A percentile compares a stretch with the other conserved stretches of the same genome.
These are phyloP conservation scores for Oryza brachyantha DNA, from an alignment of 176 grass and related monocot genomes.

Conservation along the genomic window DNA sequence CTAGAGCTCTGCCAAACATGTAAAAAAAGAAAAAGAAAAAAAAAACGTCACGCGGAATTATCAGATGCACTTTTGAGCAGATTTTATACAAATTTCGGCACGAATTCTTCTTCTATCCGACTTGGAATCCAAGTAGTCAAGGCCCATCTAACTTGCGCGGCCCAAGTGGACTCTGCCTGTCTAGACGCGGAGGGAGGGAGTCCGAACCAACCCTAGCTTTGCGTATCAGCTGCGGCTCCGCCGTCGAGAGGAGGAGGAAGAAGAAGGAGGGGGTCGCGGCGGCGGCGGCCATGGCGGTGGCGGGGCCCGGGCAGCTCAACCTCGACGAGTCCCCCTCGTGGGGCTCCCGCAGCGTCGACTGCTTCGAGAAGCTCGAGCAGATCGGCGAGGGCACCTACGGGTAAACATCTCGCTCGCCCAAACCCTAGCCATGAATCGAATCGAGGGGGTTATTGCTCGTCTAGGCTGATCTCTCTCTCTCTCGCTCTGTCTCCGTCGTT, in stretches of 20 bases:
- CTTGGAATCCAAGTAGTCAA: not conserved
- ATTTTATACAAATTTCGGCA: too few relatives aligned
- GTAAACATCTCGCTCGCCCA: slow-evolving; percentile 22
- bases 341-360: slow-evolving; percentile 70
- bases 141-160: not conserved
- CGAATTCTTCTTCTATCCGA: not conserved
- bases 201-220: not conserved
- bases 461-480: not conserved
- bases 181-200: not conserved
- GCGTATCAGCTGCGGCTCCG: too few relatives aligned
- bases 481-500: not conserved
- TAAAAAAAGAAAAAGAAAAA: too few relatives aligned
- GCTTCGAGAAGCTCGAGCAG: slow-evolving; percentile 81
- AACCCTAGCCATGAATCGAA: not conserved
- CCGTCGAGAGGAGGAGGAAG: not conserved
- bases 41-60: too few relatives aligned
- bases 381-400: slow-evolving; percentile 78
- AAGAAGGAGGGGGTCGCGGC: not conserved
- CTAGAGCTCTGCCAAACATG: too few relatives aligned
- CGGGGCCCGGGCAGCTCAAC: slow-evolving; percentile 62
- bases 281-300: slow-evolving; percentile 47
- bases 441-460: not conserved
- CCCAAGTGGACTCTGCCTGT: not conserved
- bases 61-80: too few relatives aligned
- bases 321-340: slow-evolving; percentile 58